These are phyloP conservation scores for Gnomoniopsis sp. DNA, from an alignment of 2,329 filamentous ascomycete genomes.

Conservation along the genomic window DNA sequence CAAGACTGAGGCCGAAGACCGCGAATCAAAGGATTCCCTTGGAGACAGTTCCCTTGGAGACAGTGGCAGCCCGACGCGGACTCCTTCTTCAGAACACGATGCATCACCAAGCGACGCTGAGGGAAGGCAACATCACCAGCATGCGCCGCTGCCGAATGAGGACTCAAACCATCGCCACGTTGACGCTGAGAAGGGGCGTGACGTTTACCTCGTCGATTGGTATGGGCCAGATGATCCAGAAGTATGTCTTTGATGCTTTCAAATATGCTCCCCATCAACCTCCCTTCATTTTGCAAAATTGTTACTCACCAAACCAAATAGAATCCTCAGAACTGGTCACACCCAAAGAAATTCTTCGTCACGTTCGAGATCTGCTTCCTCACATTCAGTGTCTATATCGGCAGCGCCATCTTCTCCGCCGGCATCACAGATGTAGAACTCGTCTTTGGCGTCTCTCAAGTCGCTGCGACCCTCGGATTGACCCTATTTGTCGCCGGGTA, in stretches of 20 bases:
- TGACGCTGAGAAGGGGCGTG: conserved; percentile 50
- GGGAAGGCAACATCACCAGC: neutral
- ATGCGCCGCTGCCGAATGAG: neutral
- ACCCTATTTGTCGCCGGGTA: conserved; percentile 63
- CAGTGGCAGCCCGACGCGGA: neutral
- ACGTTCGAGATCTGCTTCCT: conserved; percentile 25
- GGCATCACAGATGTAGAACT: conserved; percentile 45
- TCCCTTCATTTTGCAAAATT: no score
- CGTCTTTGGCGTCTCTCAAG: conserved; percentile 48
- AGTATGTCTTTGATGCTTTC: conserved; percentile 20
- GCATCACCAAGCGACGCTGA: neutral
- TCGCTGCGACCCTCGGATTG: conserved; percentile 54
- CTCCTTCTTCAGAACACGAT: neutral
- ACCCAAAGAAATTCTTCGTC: conserved; percentile 33
- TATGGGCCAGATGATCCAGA: conserved; percentile 44
- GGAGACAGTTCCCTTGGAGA: neutral
- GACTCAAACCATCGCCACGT: conserved; percentile 19
- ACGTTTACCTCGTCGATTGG: conserved; percentile 49
- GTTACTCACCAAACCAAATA: neutral
- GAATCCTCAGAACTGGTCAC: conserved; percentile 36
- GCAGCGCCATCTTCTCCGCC: conserved; percentile 45
- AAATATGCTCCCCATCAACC: no score
- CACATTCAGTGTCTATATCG: conserved; percentile 57
- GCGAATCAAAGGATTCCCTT: neutral
- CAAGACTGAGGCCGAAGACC: conserved; percentile 21